Percentiles rank a stretch among this genome's conserved stretches.
Conservation (phyloP, 1,284 basidiomycete genomes). For the Sanghuangporus sanghuang region DNA sequence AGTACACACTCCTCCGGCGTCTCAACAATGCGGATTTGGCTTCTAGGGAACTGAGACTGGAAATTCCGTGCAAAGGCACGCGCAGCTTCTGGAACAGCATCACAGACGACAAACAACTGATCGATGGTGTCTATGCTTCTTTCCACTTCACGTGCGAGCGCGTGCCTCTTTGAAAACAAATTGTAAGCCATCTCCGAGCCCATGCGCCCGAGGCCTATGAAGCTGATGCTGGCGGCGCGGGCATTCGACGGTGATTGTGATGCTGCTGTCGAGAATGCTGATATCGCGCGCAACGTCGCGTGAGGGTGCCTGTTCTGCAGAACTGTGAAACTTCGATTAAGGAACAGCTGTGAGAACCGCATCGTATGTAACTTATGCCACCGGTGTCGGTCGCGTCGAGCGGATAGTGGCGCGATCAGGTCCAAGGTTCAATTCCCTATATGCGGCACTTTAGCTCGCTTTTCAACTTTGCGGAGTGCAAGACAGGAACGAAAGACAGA, state of each 20-base stretch:
- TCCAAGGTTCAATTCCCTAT: neutral
- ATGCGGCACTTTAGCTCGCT: neutral
- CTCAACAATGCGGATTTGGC: slow-evolving; percentile 48
- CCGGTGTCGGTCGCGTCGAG: neutral
- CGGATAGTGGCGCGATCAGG: neutral
- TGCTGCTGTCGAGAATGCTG: neutral
- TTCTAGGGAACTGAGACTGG: slow-evolving; percentile 47
- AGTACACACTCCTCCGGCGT: slow-evolving; percentile 65
- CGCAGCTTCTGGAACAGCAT: slow-evolving; percentile 61
- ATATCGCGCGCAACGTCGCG: neutral
- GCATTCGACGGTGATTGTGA: neutral
- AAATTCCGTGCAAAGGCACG: slow-evolving; percentile 53
- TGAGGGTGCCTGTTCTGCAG: neutral
- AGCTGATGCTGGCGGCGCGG: slow-evolving; percentile 56
- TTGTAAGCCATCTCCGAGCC: slow-evolving; percentile 82
- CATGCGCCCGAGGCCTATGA: slow-evolving; percentile 81
- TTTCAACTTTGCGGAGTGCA: neutral
- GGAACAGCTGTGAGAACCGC: neutral
- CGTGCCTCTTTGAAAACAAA: slow-evolving; percentile 64
- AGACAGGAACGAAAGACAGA: neutral
- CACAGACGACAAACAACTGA: slow-evolving; percentile 69
- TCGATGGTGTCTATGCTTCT: neutral
- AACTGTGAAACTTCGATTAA: neutral
- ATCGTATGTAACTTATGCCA: neutral
- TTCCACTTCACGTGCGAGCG: slow-evolving; percentile 24